Percentiles rank a stretch among this genome's conserved stretches.
Conservation (phyloP, 2,329 filamentous ascomycete species). For the Phyllosticta citrichinensis region DNA sequence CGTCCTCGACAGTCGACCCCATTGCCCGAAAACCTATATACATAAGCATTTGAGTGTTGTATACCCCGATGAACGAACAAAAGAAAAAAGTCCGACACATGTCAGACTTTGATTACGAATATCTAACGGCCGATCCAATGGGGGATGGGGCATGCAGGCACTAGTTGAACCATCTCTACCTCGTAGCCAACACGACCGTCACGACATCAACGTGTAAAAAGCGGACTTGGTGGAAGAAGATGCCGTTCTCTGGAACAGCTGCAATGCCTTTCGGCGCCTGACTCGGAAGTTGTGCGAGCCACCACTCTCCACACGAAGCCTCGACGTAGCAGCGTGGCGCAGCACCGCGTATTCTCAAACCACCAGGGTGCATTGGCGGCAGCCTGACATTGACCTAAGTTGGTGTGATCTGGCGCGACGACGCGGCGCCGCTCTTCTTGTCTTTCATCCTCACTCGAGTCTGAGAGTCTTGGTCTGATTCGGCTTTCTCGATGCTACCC, state of each 20-base stretch:
- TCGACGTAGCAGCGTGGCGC: too few relatives aligned
- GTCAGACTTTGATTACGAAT: not conserved
- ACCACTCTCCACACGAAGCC: too few relatives aligned
- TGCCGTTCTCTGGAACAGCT: not conserved
- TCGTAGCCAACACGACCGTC: not conserved
- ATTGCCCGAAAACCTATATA: not conserved
- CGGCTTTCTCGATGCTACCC: not conserved
- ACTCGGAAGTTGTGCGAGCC: too few relatives aligned
- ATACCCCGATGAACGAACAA: not conserved
- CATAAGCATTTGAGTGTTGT: not conserved
- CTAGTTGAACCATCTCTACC: not conserved
- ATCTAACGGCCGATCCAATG: not conserved
- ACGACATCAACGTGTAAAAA: not conserved
- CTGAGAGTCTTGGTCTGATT: too few relatives aligned
- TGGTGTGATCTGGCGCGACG: too few relatives aligned
- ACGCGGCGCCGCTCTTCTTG: too few relatives aligned
- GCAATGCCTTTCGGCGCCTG: too few relatives aligned
- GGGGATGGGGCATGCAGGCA: not conserved
- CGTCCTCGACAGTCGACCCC: not conserved
- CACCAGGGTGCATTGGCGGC: too few relatives aligned
- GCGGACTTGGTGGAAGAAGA: not conserved
- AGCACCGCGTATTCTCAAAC: too few relatives aligned
- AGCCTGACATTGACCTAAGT: too few relatives aligned
- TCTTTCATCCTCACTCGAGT: too few relatives aligned
- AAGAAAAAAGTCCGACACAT: not conserved